Conservation (phyloP, 2,329 filamentous ascomycete genomes). For the Sporothrix brunneoviolacea region DNA sequence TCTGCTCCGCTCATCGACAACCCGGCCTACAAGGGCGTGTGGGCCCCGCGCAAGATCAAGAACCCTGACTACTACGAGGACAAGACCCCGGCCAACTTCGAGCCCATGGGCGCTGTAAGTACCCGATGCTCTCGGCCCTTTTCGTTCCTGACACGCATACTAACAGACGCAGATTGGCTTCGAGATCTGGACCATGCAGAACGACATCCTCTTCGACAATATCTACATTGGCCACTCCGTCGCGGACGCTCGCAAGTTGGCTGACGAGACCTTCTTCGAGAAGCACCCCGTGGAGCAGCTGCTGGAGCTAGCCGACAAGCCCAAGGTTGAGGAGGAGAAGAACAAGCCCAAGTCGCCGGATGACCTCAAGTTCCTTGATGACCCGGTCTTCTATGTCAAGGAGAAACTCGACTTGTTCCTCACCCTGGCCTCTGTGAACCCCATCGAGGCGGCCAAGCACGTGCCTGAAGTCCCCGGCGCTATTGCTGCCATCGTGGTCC, state of each 20-base stretch:
- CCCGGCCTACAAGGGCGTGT: slow-evolving; percentile 94
- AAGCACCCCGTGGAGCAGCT: slow-evolving; percentile 81
- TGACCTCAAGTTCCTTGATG: slow-evolving; percentile 85
- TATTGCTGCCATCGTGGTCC: slow-evolving; percentile 63
- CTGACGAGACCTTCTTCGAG: slow-evolving; percentile 80
- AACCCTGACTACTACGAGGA: slow-evolving; percentile 97
- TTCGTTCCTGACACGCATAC: background rate
- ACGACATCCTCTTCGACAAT: slow-evolving; percentile 98
- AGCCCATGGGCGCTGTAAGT: slow-evolving; percentile 96
- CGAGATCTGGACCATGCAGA: slow-evolving; percentile 99
- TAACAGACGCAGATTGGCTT: slow-evolving; percentile 68
- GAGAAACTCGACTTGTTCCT: slow-evolving; percentile 93
- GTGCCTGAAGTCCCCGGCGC: slow-evolving; percentile 87
- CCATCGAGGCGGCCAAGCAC: slow-evolving; percentile 76
- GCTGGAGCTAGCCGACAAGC: slow-evolving; percentile 70
- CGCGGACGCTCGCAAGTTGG: slow-evolving; percentile 84
- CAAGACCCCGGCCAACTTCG: slow-evolving; percentile 92
- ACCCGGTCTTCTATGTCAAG: slow-evolving; percentile 79
- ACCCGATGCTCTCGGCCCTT: slow-evolving; percentile 56
- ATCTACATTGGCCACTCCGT: slow-evolving; percentile 98
- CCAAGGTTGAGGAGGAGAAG: slow-evolving; percentile 59
- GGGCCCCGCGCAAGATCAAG: slow-evolving; percentile 91
- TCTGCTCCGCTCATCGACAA: slow-evolving; percentile 88
- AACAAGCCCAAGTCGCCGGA: slow-evolving; percentile 62
- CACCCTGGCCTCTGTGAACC: slow-evolving; percentile 72